Evolutionary conservation across 768 basidiomycete genomes (phyloP).

Genomic region (Macrocybe gigantea): DNA sequence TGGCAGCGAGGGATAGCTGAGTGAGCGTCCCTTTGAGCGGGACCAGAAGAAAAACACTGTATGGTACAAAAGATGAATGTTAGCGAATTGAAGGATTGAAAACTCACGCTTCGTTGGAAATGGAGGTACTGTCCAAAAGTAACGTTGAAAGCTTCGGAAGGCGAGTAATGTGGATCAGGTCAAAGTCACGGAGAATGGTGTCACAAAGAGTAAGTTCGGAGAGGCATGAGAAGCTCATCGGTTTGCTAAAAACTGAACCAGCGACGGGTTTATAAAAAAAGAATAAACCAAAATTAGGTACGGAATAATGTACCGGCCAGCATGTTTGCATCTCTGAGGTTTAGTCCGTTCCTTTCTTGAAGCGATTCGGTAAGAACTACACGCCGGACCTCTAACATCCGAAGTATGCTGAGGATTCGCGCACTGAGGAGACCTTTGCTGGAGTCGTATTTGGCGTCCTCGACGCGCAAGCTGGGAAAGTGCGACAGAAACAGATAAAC

Average conservation of each 20-base stretch:
- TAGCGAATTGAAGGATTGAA: not conserved
- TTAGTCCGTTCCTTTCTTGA: conserved; percentile 42
- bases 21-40: conserved; percentile 48
- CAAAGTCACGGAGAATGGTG: conserved; percentile 37
- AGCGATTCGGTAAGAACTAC: conserved; percentile 44
- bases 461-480: too few relatives aligned
- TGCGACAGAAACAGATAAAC: not conserved
- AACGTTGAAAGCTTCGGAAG: conserved; percentile 45
- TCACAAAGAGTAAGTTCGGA: conserved; percentile 44
- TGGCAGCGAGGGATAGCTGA: conserved; percentile 46
- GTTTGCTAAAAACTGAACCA: conserved; percentile 41
- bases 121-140: conserved; percentile 44
- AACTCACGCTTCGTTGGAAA: conserved; percentile 58
- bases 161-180: conserved; percentile 46
- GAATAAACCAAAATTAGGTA: conserved; percentile 1
- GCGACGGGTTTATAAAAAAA: conserved; percentile 5
- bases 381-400: conserved; percentile 35
- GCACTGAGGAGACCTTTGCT: conserved; percentile 41
- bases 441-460: too few relatives aligned
- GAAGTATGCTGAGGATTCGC: conserved; percentile 36
- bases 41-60: conserved; percentile 52
- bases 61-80: not conserved
- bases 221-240: conserved; percentile 46
- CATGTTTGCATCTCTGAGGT: conserved; percentile 36
- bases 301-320: conserved; percentile 29